Evolutionary conservation across 768 basidiomycete genomes (phyloP).

Genomic region (Kondoa subrosea): DNA sequence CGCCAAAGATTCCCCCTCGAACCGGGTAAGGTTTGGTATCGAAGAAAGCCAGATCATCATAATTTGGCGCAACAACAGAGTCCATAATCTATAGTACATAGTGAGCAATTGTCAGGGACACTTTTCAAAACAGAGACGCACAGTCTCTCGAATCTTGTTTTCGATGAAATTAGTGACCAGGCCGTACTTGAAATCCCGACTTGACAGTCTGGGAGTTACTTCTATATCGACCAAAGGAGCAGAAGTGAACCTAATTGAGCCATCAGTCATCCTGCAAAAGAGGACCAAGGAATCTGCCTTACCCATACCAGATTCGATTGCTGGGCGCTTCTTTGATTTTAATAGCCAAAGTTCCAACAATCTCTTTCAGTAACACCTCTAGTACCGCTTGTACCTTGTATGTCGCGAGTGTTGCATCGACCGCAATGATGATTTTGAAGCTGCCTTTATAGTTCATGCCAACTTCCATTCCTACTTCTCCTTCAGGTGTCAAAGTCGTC

Average conservation of each 20-base stretch:
- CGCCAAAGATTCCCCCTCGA: constrained; percentile 79
- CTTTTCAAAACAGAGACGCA: constrained; percentile 34
- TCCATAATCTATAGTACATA: constrained; percentile 56
- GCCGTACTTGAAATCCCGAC: constrained; percentile 81
- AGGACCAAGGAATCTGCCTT: not conserved
- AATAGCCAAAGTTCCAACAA: constrained; percentile 79
- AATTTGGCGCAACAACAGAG: constrained; percentile 85
- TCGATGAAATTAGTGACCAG: constrained; percentile 85
- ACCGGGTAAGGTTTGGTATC: constrained; percentile 48
- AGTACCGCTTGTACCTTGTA: constrained; percentile 60
- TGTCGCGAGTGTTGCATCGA: constrained; percentile 37
- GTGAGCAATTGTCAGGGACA: not conserved
- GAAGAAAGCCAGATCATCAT: constrained; percentile 96
- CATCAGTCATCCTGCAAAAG: constrained; percentile 31
- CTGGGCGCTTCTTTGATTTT: constrained; percentile 79
- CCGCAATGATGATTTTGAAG: constrained; percentile 72
- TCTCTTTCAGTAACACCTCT: constrained; percentile 66
- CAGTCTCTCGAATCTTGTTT: constrained; percentile 68
- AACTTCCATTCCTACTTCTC: constrained; percentile 77
- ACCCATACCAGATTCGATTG: constrained; percentile 74
- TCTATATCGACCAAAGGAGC: constrained; percentile 71
- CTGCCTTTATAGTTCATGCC: constrained; percentile 71
- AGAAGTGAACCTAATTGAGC: constrained; percentile 46
- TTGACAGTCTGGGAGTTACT: constrained; percentile 86
- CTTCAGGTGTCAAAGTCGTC: constrained; percentile 86